Percentiles rank a stretch among this genome's conserved stretches.
Conservation (phyloP, 2,329 filamentous ascomycete genomes). For the Scedosporium minutisporum region DNA sequence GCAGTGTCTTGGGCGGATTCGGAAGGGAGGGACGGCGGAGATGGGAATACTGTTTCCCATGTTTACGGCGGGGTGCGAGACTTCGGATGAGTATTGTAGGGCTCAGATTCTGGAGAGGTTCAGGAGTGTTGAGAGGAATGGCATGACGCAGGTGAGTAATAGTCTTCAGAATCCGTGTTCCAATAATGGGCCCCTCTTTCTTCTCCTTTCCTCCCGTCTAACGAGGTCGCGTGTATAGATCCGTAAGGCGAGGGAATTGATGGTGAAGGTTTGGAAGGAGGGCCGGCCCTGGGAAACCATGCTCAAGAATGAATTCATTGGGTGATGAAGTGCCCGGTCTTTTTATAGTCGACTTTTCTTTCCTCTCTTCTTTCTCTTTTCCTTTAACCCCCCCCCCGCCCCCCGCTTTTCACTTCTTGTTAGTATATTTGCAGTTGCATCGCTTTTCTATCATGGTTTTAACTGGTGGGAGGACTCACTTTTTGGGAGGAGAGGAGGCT, state of each 20-base stretch:
- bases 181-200: neutral
- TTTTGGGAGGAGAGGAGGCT: neutral
- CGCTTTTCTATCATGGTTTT: neutral
- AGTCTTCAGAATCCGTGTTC: neutral
- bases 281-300: slow-evolving; percentile 59
- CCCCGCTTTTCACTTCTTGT: neutral
- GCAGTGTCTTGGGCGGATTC: slow-evolving; percentile 49
- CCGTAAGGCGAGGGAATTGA: slow-evolving; percentile 49
- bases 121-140: slow-evolving; percentile 58
- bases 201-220: slow-evolving; percentile 8
- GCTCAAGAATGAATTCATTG: slow-evolving; percentile 59
- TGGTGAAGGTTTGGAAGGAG: slow-evolving; percentile 62
- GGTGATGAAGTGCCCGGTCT: slow-evolving; percentile 26
- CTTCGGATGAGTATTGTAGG: slow-evolving; percentile 43
- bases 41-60: slow-evolving; percentile 70
- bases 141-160: slow-evolving; percentile 60
- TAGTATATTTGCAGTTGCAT: neutral
- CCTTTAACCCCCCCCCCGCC: too few relatives aligned
- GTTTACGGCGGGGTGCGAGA: slow-evolving; percentile 75
- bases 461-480: neutral
- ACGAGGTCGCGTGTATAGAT: slow-evolving; percentile 27
- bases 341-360: neutral
- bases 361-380: neutral
- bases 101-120: slow-evolving; percentile 56
- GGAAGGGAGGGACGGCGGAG: slow-evolving; percentile 60